Evolutionary conservation across 176 grass and related monocot species (phyloP).

Genomic region (Cymbopogon citratus): DNA sequence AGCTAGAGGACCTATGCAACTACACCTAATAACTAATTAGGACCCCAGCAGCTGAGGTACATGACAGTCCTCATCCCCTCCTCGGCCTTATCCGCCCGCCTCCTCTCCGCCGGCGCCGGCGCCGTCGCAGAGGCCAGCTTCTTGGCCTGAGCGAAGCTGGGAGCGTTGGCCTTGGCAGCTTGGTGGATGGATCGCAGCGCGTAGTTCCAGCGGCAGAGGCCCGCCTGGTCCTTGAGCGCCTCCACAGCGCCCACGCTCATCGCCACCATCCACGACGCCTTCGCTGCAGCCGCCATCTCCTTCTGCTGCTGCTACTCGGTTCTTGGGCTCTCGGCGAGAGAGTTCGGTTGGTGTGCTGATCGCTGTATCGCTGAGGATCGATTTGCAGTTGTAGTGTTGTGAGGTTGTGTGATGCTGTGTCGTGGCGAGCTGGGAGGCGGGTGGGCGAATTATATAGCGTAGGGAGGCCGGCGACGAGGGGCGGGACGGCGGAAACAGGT

Average conservation of each 20-base stretch:
- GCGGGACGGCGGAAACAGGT: slow-evolving; percentile 7
- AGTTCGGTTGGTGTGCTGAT: neutral
- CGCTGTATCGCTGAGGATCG: neutral
- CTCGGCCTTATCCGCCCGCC: slow-evolving; percentile 29
- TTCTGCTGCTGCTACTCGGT: too few relatives aligned
- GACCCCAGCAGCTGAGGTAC: slow-evolving; percentile 62
- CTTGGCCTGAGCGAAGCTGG: too few relatives aligned
- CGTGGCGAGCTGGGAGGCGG: neutral
- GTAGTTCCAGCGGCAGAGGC: slow-evolving; percentile 75
- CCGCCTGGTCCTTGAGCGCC: slow-evolving; percentile 66
- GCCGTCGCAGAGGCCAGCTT: too few relatives aligned
- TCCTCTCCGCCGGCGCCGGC: neutral
- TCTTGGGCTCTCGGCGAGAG: neutral
- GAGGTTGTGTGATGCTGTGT: neutral
- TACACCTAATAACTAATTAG: too few relatives aligned
- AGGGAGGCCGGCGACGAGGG: too few relatives aligned
- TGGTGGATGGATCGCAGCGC: neutral
- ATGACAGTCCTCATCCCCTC: slow-evolving; percentile 58
- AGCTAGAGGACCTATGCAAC: too few relatives aligned
- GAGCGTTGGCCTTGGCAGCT: too few relatives aligned
- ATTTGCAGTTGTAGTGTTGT: neutral
- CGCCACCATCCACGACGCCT: slow-evolving; percentile 44
- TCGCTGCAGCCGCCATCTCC: slow-evolving; percentile 35
- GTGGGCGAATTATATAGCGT: neutral
- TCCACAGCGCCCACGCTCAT: slow-evolving; percentile 61